Conservation (phyloP, 2,329 filamentous ascomycete genomes). For the Myriangium duriaei region DNA sequence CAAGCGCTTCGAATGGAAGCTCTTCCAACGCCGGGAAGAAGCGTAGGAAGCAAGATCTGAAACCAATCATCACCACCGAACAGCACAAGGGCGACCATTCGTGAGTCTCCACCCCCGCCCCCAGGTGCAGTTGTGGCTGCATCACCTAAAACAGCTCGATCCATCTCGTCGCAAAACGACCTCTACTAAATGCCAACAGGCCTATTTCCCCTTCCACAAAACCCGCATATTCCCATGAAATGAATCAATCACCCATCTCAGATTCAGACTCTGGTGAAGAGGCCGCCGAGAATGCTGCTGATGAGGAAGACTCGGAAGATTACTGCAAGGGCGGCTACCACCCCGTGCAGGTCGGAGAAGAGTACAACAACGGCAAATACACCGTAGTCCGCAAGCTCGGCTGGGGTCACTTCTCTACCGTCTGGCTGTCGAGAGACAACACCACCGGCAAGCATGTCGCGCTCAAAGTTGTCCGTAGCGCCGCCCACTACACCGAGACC, state of each 20-base stretch:
- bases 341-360: constrained; percentile 84
- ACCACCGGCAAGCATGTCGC: constrained; percentile 85
- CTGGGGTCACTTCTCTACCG: constrained; percentile 98
- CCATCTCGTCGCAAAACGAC: constrained; percentile 6
- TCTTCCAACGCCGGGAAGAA: constrained; percentile 43
- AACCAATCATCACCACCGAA: constrained; percentile 65
- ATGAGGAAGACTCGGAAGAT: constrained; percentile 97
- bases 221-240: constrained; percentile 39
- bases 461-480: constrained; percentile 92
- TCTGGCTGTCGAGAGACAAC: constrained; percentile 77
- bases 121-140: constrained; percentile 10
- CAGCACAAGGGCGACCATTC: constrained; percentile 34
- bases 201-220: constrained; percentile 14
- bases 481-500: constrained; percentile 96
- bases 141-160: no score
- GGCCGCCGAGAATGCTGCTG: constrained; percentile 77
- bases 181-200: constrained; percentile 11
- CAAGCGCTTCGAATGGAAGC: constrained; percentile 34
- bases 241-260: constrained; percentile 63
- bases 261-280: constrained; percentile 61
- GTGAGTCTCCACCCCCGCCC: constrained; percentile 23
- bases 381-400: constrained; percentile 91
- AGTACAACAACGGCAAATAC: constrained; percentile 96
- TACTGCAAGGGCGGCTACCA: constrained; percentile 99
- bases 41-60: constrained; percentile 58